These are phyloP conservation scores for Chlamydomonas incerta DNA, from an alignment of 139 green algal species.

Conservation along the genomic window DNA sequence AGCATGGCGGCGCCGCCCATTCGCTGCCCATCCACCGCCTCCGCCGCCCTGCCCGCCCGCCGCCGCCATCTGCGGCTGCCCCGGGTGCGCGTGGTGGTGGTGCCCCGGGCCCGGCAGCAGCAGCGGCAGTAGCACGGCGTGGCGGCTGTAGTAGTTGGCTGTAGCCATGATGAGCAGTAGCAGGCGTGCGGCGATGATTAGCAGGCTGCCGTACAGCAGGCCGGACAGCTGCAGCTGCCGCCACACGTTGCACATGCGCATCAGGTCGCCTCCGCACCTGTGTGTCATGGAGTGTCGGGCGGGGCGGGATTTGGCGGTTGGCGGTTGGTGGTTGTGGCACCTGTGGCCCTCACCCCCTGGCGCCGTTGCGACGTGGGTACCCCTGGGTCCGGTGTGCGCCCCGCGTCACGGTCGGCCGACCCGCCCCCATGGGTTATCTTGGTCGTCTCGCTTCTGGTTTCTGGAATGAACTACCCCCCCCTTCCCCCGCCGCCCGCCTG, in stretches of 20 bases:
- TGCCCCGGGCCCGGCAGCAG: neutral
- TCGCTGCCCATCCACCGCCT: too few species aligned
- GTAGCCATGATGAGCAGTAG: constrained; percentile 40
- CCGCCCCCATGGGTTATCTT: too few species aligned
- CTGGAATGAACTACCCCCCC: too few species aligned
- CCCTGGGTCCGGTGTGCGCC: too few species aligned
- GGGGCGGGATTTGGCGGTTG: neutral
- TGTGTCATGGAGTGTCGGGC: too few species aligned
- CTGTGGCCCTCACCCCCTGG: too few species aligned
- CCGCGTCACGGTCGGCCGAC: too few species aligned
- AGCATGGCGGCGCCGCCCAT: too few species aligned
- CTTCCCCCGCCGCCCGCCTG: neutral
- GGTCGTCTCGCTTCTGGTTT: too few species aligned
- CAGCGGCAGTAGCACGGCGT: constrained; percentile 35
- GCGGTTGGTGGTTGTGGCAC: too few species aligned
- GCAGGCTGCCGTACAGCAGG: constrained; percentile 32
- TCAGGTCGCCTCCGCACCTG: constrained; percentile 37
- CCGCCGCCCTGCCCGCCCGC: too few species aligned
- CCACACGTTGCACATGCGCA: constrained; percentile 42
- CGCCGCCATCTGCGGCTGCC: neutral
- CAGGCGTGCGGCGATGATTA: constrained; percentile 42
- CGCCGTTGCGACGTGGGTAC: neutral
- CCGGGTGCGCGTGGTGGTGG: neutral
- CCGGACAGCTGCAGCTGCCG: constrained; percentile 34
- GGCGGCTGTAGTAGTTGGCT: constrained; percentile 37